Evolutionary conservation across 441 rosid genomes (phyloP).

Genomic region (Iberis amara): DNA sequence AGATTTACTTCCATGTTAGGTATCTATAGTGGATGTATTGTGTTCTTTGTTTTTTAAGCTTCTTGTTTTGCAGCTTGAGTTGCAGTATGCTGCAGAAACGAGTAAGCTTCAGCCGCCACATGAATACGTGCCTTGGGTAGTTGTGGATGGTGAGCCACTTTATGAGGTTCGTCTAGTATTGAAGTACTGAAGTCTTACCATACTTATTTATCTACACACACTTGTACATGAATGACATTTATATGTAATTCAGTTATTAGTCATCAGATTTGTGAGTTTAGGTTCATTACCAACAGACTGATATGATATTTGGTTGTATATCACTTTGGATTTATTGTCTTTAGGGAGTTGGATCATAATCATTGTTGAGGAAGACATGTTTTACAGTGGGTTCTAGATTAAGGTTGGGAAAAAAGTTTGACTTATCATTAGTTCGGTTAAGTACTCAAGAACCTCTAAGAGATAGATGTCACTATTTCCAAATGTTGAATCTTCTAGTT

Average conservation of each 20-base stretch:
- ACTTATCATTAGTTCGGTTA: no score
- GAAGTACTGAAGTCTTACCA: neutral
- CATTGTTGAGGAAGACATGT: neutral
- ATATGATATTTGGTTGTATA: neutral
- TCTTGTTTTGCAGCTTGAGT: constrained; percentile 57
- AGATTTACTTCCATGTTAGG: neutral
- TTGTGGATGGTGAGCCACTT: constrained; percentile 84
- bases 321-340: neutral
- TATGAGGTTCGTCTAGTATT: constrained; percentile 53
- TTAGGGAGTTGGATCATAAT: constrained; percentile 6
- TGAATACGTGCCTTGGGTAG: constrained; percentile 87
- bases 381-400: neutral
- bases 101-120: constrained; percentile 74
- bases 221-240: neutral
- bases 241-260: constrained; percentile 1
- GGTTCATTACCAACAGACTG: neutral
- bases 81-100: constrained; percentile 78
- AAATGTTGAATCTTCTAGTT: neutral
- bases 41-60: neutral
- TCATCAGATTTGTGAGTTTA: neutral
- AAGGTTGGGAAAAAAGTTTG: neutral
- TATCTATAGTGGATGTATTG: neutral
- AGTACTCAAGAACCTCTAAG: no score
- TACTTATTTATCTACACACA: neutral
- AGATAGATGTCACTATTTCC: neutral